Percentiles rank a stretch among this genome's conserved stretches.
phyloP scores from a whole-genome alignment of 768 basidiomycete genomes.

The Mycena maculata region DNA sequence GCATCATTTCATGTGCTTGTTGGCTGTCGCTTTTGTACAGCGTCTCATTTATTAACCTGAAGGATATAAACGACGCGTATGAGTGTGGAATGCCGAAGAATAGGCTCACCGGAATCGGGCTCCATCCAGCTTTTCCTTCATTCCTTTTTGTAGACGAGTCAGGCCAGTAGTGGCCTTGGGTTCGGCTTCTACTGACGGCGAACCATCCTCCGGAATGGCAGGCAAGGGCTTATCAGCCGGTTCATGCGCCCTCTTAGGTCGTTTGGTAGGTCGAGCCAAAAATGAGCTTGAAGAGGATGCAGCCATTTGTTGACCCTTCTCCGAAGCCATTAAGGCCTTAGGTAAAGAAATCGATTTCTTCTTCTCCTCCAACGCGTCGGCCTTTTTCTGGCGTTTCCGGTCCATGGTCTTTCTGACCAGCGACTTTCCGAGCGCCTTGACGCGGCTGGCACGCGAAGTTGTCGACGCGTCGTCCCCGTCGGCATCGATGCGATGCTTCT shows the following conservation, averaged over 20 bases:
- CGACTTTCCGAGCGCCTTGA: constrained; percentile 27
- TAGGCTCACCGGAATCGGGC: constrained; percentile 83
- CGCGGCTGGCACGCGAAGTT: constrained; percentile 21
- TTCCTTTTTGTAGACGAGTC: constrained; percentile 78
- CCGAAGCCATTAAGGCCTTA: constrained; percentile 34
- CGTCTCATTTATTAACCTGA: constrained; percentile 90
- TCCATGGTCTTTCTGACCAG: constrained; percentile 32
- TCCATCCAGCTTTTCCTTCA: constrained; percentile 85
- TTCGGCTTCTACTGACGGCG: neutral
- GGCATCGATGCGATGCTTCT: constrained; percentile 46
- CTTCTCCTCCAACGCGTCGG: constrained; percentile 36
- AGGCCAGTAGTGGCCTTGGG: constrained; percentile 47
- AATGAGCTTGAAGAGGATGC: constrained; percentile 24
- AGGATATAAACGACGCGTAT: neutral
- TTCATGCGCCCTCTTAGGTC: constrained; percentile 24
- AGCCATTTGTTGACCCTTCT: constrained; percentile 21
- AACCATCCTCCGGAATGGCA: constrained; percentile 27
- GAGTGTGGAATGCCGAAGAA: neutral
- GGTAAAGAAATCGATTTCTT: constrained; percentile 39
- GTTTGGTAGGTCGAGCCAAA: constrained; percentile 27
- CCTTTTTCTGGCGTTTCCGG: constrained; percentile 37
- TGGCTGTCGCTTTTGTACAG: constrained; percentile 89
- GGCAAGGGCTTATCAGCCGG: constrained; percentile 26
- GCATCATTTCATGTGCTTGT: constrained; percentile 85
- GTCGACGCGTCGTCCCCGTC: constrained; percentile 31